Evolutionary conservation across 768 basidiomycete species (phyloP), one percentile per base, ranked within the genome.

Genomic region (Hygrophorus pudorinus): DNA sequence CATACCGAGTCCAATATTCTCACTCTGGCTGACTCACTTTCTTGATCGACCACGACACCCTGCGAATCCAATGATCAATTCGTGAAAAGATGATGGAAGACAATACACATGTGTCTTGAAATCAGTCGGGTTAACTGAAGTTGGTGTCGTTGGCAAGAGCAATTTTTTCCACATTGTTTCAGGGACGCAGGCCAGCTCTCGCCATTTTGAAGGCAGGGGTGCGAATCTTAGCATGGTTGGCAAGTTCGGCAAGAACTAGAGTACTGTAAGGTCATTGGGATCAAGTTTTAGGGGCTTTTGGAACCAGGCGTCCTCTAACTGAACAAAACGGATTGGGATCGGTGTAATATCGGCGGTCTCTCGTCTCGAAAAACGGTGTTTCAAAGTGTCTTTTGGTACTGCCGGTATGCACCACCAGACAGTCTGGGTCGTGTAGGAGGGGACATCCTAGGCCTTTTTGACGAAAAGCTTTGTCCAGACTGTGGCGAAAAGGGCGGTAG

Each of bases 1-100:
- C 51, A 42, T 47, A 51, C 52, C 37, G 50, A 51, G 37, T 52
- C 48, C 51, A 52, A 42, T 33, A 51, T 38, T 47, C 48, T 49
- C 38, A 51, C n/a, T 37, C 50, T 51, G 34, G 50, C 51, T 21
- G 8, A 47, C 45, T 51, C 51, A 30, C 48, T 33, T 37, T 24
- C 42, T 38, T 53, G 50, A 35, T 38, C 43, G 17, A 45, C 38
- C 45, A 40, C 32, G 46, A 42, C 31, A 35, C 53, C 50, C 51
- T 31, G 47, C 53, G 39, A 29, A 33, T 47, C 52, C 45, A 27
- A 49, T 51, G 48, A 53, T 53, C 16, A 38, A 42, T 42, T 51
- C 37, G 39, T 51, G 53, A 34, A 49, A 33, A 34, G 50, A 48
- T 38, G 50, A 36, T 38, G 52, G 52, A 29, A 53, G 52, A 24